Evolutionary conservation across 1,284 basidiomycete genomes (phyloP).

Genomic region (Malassezia sp.): DNA sequence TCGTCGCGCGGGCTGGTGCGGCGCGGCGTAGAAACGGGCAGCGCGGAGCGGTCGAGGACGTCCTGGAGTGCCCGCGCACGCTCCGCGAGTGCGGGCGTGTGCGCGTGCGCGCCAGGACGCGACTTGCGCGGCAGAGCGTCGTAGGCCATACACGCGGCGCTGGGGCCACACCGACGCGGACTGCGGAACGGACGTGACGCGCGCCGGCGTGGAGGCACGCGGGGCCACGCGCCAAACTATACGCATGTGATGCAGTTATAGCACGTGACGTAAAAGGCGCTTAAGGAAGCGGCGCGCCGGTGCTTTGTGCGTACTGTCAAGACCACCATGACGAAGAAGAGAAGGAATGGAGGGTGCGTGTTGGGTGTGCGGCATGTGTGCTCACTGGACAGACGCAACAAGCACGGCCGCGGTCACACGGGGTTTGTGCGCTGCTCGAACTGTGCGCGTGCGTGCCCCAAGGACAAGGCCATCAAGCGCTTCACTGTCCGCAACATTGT

Average conservation of each 20-base stretch:
- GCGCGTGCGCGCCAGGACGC: conserved; percentile 4
- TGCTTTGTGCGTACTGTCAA: conserved; percentile 14
- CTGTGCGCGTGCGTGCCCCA: conserved; percentile 58
- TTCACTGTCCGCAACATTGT: conserved; percentile 99
- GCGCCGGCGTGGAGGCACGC: conserved; percentile 1
- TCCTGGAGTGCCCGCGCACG: conserved; percentile 7
- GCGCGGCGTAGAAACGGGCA: too few species aligned
- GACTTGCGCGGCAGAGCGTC: conserved; percentile 19
- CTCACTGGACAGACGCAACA: conserved; percentile 50
- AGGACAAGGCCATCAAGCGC: conserved; percentile 97
- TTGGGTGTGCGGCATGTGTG: too few species aligned
- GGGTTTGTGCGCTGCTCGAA: conserved; percentile 90
- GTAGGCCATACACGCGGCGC: conserved; percentile 9
- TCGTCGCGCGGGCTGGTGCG: too few species aligned
- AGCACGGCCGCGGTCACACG: conserved; percentile 85
- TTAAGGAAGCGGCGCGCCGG: neutral
- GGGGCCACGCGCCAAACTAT: conserved; percentile 6
- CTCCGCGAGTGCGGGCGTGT: neutral
- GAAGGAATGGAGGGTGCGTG: conserved; percentile 65
- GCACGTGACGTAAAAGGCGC: conserved; percentile 4
- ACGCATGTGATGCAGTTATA: conserved; percentile 10
- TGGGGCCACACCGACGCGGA: neutral
- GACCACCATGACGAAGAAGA: conserved; percentile 73
- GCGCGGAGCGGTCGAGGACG: conserved; percentile 3
- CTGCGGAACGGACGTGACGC: neutral